Evolutionary conservation across 2,329 filamentous ascomycete genomes (phyloP), one percentile per base, ranked within the genome.

Genomic region (Sporothrix pallida): DNA sequence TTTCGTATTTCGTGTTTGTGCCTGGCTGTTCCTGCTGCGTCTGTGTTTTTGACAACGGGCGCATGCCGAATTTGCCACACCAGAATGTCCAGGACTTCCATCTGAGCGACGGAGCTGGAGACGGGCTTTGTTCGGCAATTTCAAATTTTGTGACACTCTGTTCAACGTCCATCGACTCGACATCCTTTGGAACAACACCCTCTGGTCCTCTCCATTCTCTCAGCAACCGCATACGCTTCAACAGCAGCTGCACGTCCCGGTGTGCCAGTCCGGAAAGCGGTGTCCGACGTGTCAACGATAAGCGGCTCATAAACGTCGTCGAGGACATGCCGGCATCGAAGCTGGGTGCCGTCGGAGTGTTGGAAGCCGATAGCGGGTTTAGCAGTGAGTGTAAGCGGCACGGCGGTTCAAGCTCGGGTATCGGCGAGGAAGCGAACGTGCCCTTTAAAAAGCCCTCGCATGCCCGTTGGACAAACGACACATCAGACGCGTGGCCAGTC

Each of bases 231-330:
- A 67, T 23, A 15, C 62, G 62, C 62, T 67, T 67, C 10, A 67
- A 31, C 8, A 50, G 4, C 12, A 67, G 62, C 20, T 67, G 62
- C 42, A 67, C 62, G 5, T 67, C 62, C 12, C 62, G 62, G 62
- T 67, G 62, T 0, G 20, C 37, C 4, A 67, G 42, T 3, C 62
- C 62, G 1, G 62, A n/a, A 23, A 67, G 44, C 4, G 62, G 62
- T 26, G 44, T 50, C 3, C 62, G 62, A 12, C 42, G 15, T 20
- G 62, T 37, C 17, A 12, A 23, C 2, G 62, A 48, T 3, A 67
- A 20, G 10, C 26, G 26, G 7, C 26, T 5, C 10, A 6, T n/a
- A 13, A 62, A 62, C 12, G 58, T 56, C 6, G 13, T 12, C 5
- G 58, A 17, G 26, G 26, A 42, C 26, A 62, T 10, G 58, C 26